Evolutionary conservation across 2,329 filamentous ascomycete genomes (phyloP), one percentile per base, ranked within the genome.

Genomic region (Calonectria pteridis): DNA sequence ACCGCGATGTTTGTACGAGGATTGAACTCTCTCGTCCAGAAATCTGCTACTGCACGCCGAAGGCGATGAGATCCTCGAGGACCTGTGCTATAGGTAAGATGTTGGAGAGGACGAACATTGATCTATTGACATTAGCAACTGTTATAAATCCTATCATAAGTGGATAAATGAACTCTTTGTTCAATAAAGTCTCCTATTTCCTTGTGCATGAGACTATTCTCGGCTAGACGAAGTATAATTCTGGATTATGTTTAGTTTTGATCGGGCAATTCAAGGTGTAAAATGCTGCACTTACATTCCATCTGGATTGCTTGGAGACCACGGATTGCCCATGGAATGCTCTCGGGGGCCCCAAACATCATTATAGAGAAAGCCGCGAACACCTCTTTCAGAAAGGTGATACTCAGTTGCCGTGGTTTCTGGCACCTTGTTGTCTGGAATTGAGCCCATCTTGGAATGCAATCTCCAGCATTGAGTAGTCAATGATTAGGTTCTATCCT

Each of bases 331-430:
- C 62, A 65, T 65, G 18, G 62, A 23, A 20, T 65, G n/a, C 29
- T 65, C 43, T 26, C 62, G 62, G 13, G 43, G 62, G 20, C 62
- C 62, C 43, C 62, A 65, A 35, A 65, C 14, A 65, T 51, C 62
- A 10, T 20, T 20, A 51, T 50, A 23, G n/a, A 65, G 62, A 20
- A 65, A 35, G n/a, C 62, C 62, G 9, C 6, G 14, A 26, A 20
- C 20, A 5, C 62, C 62, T 26, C 62, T 46, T 33, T 18, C 20
- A n/a, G 62, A 65, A 31, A 50, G 62, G 16, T 37, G 3, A 11
- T 50, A 28, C 11, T 50, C n/a, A 31, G 20, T 10, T 2, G 29
- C 29, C n/a, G 28, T 23, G 2, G 5, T 28, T 16, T 50, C 20
- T 26, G 20, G 5, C 23, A 23, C n/a, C 4, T 46, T 13, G 43